Conservation (phyloP, 2,329 filamentous ascomycete species). For the Xylariaceae sp. region DNA sequence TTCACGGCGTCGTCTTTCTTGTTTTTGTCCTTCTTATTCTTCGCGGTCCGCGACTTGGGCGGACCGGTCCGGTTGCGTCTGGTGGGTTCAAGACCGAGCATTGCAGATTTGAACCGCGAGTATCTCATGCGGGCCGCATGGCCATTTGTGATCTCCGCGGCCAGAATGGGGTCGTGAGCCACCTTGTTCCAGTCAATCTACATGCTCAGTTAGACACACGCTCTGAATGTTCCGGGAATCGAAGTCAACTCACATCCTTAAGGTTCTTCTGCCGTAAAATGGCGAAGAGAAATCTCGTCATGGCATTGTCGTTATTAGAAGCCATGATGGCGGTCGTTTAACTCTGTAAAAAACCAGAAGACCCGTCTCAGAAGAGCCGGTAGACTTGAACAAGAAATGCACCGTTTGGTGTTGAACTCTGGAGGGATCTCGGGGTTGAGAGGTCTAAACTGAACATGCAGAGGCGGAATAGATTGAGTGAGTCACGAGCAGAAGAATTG, state of each 20-base stretch:
- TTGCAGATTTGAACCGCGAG: constrained; percentile 45
- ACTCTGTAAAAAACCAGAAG: constrained; percentile 7
- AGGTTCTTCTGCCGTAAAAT: constrained; percentile 56
- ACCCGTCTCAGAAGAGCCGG: constrained; percentile 15
- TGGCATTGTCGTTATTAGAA: constrained; percentile 51
- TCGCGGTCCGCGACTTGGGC: constrained; percentile 41
- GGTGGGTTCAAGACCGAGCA: constrained; percentile 45
- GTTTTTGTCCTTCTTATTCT: constrained; percentile 39
- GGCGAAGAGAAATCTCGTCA: constrained; percentile 54
- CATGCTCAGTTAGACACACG: constrained; percentile 15
- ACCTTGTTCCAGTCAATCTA: constrained; percentile 58
- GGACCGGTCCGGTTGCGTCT: constrained; percentile 40
- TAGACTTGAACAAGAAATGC: constrained; percentile 28
- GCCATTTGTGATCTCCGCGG: constrained; percentile 52
- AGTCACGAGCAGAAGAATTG: constrained; percentile 34
- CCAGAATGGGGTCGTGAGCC: constrained; percentile 48
- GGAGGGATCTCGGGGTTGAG: constrained; percentile 20
- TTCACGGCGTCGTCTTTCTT: constrained; percentile 40
- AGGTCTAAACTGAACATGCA: constrained; percentile 29
- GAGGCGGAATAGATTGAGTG: constrained; percentile 34
- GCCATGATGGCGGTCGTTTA: constrained; percentile 39
- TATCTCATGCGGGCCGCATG: constrained; percentile 58
- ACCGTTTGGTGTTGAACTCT: constrained; percentile 24
- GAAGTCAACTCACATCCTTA: constrained; percentile 48
- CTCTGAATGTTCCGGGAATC: not conserved